phyloP scores from a whole-genome alignment of 768 basidiomycete species.

The Serendipita sp. region DNA sequence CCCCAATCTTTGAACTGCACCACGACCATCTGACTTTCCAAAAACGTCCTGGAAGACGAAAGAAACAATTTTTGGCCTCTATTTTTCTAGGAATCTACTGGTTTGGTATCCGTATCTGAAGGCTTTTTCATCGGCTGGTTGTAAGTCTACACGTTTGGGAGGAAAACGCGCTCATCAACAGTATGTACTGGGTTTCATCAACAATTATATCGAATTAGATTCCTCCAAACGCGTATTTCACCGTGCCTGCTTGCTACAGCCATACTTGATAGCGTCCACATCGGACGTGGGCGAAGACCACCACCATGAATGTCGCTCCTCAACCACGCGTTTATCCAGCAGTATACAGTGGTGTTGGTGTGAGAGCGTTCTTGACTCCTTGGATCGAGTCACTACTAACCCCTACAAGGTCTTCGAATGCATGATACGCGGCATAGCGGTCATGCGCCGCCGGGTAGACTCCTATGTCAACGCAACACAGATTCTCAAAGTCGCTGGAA shows the following conservation, averaged over 20 bases:
- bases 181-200: neutral
- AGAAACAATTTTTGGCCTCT: too few relatives aligned
- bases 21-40: too few relatives aligned
- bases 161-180: conserved; percentile 3
- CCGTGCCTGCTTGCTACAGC: neutral
- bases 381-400: neutral
- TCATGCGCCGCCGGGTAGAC: conserved; percentile 90
- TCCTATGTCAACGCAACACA: conserved; percentile 98
- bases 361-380: conserved; percentile 7
- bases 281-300: neutral
- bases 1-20: too few relatives aligned
- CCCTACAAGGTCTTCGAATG: conserved; percentile 78
- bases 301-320: neutral
- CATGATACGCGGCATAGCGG: conserved; percentile 95
- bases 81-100: too few relatives aligned
- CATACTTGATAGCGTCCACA: neutral
- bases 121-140: too few relatives aligned
- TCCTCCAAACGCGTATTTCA: neutral
- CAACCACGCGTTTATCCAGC: conserved; percentile 3
- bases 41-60: too few relatives aligned
- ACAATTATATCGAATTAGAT: neutral
- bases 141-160: too few relatives aligned
- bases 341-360: conserved; percentile 6
- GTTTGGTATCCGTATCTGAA: too few relatives aligned
- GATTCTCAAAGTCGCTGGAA: conserved; percentile 95